These are phyloP conservation scores for Trametes cingulata DNA, from an alignment of 768 basidiomycete species.

Conservation along the genomic window DNA sequence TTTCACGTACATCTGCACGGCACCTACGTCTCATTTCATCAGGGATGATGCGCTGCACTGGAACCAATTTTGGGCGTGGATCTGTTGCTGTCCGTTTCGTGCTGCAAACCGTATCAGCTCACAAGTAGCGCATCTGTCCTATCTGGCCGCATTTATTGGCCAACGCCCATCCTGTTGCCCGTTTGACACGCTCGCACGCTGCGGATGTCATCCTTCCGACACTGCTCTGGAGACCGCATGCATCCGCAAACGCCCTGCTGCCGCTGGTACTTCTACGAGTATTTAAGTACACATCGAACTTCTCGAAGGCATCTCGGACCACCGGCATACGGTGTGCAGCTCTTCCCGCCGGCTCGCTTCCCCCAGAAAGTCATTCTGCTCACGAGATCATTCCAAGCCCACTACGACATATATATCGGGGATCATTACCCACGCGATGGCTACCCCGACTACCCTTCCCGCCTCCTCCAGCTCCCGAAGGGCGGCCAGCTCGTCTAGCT, in stretches of 20 bases:
- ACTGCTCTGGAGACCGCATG: slow-evolving; percentile 4
- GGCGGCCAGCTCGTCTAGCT: not conserved
- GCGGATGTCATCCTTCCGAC: slow-evolving; percentile 2
- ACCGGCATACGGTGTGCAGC: not conserved
- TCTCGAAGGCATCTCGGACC: not conserved
- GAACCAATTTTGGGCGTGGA: not conserved
- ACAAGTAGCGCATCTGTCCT: not conserved
- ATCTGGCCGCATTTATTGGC: not conserved
- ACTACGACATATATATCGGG: slow-evolving; percentile 9
- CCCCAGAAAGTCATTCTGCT: not conserved
- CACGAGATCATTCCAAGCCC: slow-evolving; percentile 2
- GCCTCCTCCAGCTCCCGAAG: not conserved
- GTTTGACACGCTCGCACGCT: slow-evolving; percentile 1
- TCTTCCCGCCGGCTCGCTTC: not conserved
- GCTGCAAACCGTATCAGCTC: not conserved
- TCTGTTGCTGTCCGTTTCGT: not conserved
- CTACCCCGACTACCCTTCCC: not conserved
- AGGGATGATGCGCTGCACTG: not conserved
- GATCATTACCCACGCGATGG: not conserved
- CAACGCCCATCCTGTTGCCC: not conserved
- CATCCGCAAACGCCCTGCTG: not conserved
- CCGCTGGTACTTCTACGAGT: not conserved
- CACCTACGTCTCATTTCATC: slow-evolving; percentile 1
- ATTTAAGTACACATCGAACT: not conserved
- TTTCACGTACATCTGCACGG: not conserved